Percentiles rank a stretch among this genome's conserved stretches.
phyloP scores from a whole-genome alignment of 108 stramenopile species.

The Stephanodiscus minutulus region DNA sequence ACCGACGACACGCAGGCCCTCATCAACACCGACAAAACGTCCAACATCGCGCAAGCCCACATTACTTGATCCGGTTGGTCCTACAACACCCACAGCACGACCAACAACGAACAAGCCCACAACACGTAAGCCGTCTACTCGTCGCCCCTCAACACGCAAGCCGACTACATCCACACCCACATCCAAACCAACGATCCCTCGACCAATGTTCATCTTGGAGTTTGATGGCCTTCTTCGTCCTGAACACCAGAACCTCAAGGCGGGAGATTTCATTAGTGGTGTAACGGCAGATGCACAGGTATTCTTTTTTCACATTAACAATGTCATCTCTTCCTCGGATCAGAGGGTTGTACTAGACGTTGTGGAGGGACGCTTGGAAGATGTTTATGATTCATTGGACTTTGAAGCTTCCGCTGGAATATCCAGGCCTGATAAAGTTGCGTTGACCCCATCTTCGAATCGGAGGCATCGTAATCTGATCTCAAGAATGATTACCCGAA shows the following conservation, averaged over 20 bases:
- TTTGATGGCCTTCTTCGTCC: slow-evolving; percentile 4
- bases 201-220: not conserved
- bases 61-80: not conserved
- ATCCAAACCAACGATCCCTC: not conserved
- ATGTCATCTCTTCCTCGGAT: slow-evolving; percentile 1
- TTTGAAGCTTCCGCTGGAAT: slow-evolving; percentile 6
- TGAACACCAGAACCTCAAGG: slow-evolving; percentile 9
- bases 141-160: slow-evolving; percentile 1
- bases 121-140: not conserved
- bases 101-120: not conserved
- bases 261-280: slow-evolving; percentile 10
- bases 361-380: slow-evolving; percentile 3
- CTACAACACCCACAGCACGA: too few relatives aligned
- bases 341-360: not conserved
- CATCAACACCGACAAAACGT: too few relatives aligned
- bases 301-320: slow-evolving; percentile 1
- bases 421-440: slow-evolving; percentile 5
- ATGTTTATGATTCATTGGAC: slow-evolving; percentile 8
- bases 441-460: not conserved
- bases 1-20: not conserved
- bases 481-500: not conserved
- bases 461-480: not conserved
- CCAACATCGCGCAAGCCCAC: not conserved
- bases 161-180: slow-evolving; percentile 1
- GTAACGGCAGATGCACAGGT: not conserved